phyloP scores from a whole-genome alignment of 169 alveolate species.

The Eimeria tenella region DNA sequence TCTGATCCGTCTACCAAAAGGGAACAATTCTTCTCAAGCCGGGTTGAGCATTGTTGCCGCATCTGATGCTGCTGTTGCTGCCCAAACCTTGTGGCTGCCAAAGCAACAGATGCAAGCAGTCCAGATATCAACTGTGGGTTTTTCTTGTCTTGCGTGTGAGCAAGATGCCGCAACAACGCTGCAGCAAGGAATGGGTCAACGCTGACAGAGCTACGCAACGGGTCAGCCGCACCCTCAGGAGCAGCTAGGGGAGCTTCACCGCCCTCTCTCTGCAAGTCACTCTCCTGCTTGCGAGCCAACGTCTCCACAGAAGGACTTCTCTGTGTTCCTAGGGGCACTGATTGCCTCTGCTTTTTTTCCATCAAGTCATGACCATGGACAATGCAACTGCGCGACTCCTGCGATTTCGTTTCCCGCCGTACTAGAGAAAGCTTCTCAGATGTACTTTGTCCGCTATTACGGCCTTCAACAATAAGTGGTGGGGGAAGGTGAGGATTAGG shows the following conservation, averaged over 20 bases:
- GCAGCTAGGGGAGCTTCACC: background rate
- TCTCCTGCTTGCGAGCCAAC: background rate
- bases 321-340: background rate
- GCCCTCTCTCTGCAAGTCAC: background rate
- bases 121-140: slow-evolving; percentile 34
- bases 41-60: background rate
- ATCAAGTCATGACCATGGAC: background rate
- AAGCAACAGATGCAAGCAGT: slow-evolving; percentile 49
- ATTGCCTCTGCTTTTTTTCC: background rate
- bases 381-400: background rate
- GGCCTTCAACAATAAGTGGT: slow-evolving; percentile 17
- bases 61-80: background rate
- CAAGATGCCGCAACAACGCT: slow-evolving; percentile 34
- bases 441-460: background rate
- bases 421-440: background rate
- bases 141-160: background rate
- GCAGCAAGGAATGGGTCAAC: slow-evolving; percentile 56
- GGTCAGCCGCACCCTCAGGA: background rate
- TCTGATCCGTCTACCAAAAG: too few relatives aligned
- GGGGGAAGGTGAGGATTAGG: slow-evolving; percentile 53
- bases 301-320: background rate
- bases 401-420: background rate
- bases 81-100: background rate
- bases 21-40: background rate
- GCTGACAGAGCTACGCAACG: background rate